phyloP scores from a whole-genome alignment of 192 early-diverging fungal genomes.

The Anaeromyces robustus region DNA sequence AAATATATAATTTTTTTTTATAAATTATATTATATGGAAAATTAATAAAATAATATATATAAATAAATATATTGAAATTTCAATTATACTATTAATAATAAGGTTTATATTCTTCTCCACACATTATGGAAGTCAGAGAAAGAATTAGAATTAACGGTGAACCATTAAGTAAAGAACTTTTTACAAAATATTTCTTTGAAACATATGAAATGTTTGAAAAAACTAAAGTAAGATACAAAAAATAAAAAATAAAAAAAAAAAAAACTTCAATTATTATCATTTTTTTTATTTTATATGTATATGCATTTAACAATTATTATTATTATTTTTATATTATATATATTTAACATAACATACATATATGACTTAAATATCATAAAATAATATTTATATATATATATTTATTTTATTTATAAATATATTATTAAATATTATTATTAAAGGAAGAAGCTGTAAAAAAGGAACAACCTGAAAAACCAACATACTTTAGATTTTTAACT shows the following conservation, averaged over 20 bases:
- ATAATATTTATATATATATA: no score
- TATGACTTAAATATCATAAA: no score
- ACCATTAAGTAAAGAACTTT: conserved; percentile 54
- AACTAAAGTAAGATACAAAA: background rate
- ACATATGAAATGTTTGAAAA: conserved; percentile 58
- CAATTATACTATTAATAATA: background rate
- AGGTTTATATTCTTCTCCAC: conserved; percentile 87
- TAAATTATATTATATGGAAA: conserved; percentile 1
- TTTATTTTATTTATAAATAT: no score
- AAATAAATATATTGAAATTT: conserved; percentile 9
- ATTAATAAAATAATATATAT: background rate
- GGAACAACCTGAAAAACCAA: conserved; percentile 23
- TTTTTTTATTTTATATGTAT: no score
- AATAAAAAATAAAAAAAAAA: background rate
- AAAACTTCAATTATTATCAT: no score
- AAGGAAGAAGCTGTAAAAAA: conserved; percentile 7
- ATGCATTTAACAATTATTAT: no score
- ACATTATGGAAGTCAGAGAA: conserved; percentile 81
- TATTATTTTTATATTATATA: no score
- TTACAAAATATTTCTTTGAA: conserved; percentile 78
- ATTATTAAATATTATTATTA: background rate
- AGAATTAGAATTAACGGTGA: conserved; percentile 82
- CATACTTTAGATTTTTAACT: conserved; percentile 85
- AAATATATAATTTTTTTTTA: no score
- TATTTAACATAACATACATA: no score